Base-by-base conservation (phyloP, 495 filamentous ascomycete species). In the Aspergillus heteromorphus region DNA sequence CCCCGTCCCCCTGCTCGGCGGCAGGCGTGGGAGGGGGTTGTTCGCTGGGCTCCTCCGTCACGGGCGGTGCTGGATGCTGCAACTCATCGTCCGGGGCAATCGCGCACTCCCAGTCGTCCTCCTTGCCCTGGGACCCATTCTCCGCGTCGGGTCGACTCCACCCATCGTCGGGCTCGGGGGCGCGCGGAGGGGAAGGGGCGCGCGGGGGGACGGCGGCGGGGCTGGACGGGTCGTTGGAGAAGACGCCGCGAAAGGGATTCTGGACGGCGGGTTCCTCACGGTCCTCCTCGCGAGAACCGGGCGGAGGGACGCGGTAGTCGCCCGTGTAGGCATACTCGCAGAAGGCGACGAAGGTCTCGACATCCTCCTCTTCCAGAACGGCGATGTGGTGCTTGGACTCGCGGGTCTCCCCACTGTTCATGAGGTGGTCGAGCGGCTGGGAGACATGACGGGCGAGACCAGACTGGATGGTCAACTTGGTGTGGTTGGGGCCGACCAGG, bases 261-360 rank as follows among this genome's bases (percentile, higher is more conserved):
- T 45, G 59, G 34, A 60, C 43, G 5, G 40, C 19, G 19, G 48
- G 54, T 7, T 58, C 48, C 20, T 58, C 49, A 7, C 43, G 50
- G 13, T 60, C 57, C n/a, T 64, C 59, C 36, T 64, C 60, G 17
- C 61, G 60, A 36, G 40, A 57, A 27, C 58, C 64, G 5, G 66
- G 67, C 7, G 69, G 66, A 3, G 71, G 73, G 19, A 73, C 70
- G 17, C 48, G 67, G 43, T 80, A 80, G 40, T 79, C 68, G 9
- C 77, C 75, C 0, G 70, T 73, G 49, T 80, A 80, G 43, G 75
- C 75, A 68, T 76, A 79, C 51, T 78, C 72, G 57, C 67, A 73
- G 49, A 78, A 75, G 2, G 73, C 71, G 25, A 74, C 67, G 47
- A 80, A 78, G 14, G 74, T 77, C 45, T 73, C 68, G 14, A 73